A percentile compares a stretch with the other conserved stretches of the same genome.
Evolutionary conservation across 2,329 filamentous ascomycete species (phyloP).

Genomic region (Colletotrichum theobromicola): DNA sequence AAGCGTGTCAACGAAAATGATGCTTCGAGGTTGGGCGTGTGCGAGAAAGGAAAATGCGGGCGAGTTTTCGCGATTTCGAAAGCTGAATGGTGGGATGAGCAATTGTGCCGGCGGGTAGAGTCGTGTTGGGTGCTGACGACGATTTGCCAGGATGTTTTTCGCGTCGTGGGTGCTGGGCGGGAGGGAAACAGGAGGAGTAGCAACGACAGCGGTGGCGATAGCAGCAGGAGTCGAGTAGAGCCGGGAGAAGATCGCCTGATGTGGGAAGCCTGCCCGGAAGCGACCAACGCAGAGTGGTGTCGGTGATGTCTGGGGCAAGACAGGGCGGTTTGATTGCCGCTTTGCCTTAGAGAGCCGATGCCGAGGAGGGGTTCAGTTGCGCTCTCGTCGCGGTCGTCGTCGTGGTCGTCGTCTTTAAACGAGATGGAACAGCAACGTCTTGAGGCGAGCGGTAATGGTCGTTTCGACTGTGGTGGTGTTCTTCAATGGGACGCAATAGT

Average conservation of each 20-base stretch:
- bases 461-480: background rate
- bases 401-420: background rate
- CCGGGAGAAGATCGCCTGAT: conserved; percentile 6
- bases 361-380: background rate
- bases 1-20: background rate
- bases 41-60: background rate
- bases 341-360: background rate
- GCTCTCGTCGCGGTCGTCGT: background rate
- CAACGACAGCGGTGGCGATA: background rate
- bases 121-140: background rate
- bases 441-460: background rate
- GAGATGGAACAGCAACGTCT: background rate
- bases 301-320: background rate
- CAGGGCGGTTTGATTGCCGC: background rate
- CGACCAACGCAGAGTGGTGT: background rate
- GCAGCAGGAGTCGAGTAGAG: background rate
- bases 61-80: background rate
- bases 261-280: background rate
- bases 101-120: background rate
- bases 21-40: background rate
- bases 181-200: background rate
- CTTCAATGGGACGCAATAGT: background rate
- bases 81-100: conserved; percentile 10
- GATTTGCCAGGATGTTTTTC: conserved; percentile 4
- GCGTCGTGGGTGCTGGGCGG: conserved; percentile 6